A percentile compares a stretch with the other conserved stretches of the same genome.
phyloP scores from a whole-genome alignment of 805 yeast genomes.

The Saturnispora silvae region DNA sequence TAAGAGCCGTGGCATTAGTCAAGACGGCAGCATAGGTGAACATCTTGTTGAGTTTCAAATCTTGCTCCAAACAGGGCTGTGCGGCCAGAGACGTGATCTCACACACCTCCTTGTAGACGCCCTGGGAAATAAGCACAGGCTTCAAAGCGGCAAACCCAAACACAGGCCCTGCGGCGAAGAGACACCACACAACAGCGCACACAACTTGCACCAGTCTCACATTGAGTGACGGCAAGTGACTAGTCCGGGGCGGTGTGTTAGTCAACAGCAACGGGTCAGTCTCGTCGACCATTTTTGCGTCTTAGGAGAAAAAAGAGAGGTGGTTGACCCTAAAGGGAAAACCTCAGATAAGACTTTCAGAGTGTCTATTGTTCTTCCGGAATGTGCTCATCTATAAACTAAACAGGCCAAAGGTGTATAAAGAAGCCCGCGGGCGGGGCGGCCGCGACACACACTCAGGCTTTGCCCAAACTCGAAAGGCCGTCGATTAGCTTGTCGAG shows the following conservation, averaged over 20 bases:
- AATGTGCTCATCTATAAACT: no score
- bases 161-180: slow-evolving; percentile 84
- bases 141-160: slow-evolving; percentile 95
- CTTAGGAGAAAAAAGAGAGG: background rate
- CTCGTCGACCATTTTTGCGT: slow-evolving; percentile 13
- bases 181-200: slow-evolving; percentile 81
- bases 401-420: no score
- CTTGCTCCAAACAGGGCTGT: slow-evolving; percentile 70
- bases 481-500: slow-evolving; percentile 13
- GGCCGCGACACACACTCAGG: no score
- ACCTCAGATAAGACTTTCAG: no score
- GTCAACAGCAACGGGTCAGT: slow-evolving; percentile 20
- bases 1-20: slow-evolving; percentile 72
- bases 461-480: slow-evolving; percentile 21
- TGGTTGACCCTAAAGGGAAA: no score
- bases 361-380: no score
- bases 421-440: no score
- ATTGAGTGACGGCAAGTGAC: slow-evolving; percentile 17
- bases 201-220: slow-evolving; percentile 41
- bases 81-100: slow-evolving; percentile 16
- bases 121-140: slow-evolving; percentile 67
- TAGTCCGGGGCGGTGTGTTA: slow-evolving; percentile 5
- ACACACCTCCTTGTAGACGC: slow-evolving; percentile 63
- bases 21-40: slow-evolving; percentile 81
- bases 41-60: slow-evolving; percentile 67